Base-by-base conservation (phyloP, 495 filamentous ascomycete genomes). In the Cudoniella acicularis region DNA sequence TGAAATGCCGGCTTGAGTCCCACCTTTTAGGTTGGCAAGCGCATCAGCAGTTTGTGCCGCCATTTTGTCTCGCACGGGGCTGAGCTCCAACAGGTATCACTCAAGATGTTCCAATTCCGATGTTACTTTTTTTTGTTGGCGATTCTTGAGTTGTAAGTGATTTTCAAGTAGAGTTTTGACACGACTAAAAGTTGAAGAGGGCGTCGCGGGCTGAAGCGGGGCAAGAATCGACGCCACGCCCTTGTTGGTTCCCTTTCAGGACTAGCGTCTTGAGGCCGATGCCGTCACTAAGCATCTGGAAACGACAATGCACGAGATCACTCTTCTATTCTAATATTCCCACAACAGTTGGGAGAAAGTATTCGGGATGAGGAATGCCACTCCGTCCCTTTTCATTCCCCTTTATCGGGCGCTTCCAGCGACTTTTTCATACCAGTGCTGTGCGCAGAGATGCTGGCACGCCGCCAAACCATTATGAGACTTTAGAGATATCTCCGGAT, bases 381-480 rank as follows among this genome's bases (percentile, higher is more conserved):
- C 60, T 59, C 60, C 66, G 66, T 42, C 52, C 57, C 59, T 64
- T 46, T 48, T 64, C 54, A 60, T 49, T 54, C 60, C 63, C 66
- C 59, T 22, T 54, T 63, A 65, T 57, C 24, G 9, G 23, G 10
- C 54, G 49, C 49, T 59, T 50, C 26, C 55, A 56, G 53, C 47
- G 64, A 42, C 45, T 63, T 16, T 82, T 83, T 64, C 76, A 80
- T 69, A 52, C 71, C 74, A 71, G 76, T 59, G 22, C 58, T 57
- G 26, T 56, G 42, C 56, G 58, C 52, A 67, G 61, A 52, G 60
- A 62, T 11, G 62, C 67, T 57, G 73, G 67, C 63, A 62, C 36
- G 1, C 53, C 13, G 45, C 68, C 50, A 64, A 89, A 76, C 69
- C 85, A 92, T 73, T 98, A 98, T 73, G 86, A 94, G 65, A 87